Conservation (phyloP, 139 green algal genomes). For the Auxenochlorella protothecoides region DNA sequence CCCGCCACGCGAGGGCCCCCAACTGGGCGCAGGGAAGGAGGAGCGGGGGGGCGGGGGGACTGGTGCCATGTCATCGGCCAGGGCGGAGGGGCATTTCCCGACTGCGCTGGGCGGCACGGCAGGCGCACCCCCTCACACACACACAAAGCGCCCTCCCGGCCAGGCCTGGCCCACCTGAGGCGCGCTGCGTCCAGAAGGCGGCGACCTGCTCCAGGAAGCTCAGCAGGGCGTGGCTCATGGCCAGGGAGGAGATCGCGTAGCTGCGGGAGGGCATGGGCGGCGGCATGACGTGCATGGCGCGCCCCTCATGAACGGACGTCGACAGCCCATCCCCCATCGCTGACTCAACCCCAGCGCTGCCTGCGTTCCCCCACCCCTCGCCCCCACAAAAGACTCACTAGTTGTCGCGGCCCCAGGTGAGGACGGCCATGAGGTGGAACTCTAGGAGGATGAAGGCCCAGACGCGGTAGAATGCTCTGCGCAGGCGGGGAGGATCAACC, state of each 20-base stretch:
- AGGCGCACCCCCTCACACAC: neutral
- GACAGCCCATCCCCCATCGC: too few relatives aligned
- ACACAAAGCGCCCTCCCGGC: neutral
- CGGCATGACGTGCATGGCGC: too few relatives aligned
- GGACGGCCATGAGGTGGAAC: constrained; percentile 44
- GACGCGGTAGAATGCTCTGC: constrained; percentile 43
- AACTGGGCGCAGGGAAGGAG: constrained; percentile 1
- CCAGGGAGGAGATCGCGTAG: constrained; percentile 18
- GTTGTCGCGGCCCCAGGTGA: constrained; percentile 23
- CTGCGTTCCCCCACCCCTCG: too few relatives aligned
- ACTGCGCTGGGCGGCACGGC: neutral
- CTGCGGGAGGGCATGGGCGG: too few relatives aligned
- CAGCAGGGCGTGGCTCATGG: constrained; percentile 18
- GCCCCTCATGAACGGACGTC: too few relatives aligned
- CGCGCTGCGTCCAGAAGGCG: constrained; percentile 25
- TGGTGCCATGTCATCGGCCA: too few relatives aligned
- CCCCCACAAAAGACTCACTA: neutral
- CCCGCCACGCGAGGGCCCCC: constrained; percentile 18
- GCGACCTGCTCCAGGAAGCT: constrained; percentile 26
- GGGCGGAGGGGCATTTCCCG: neutral
- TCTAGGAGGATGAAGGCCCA: constrained; percentile 46
- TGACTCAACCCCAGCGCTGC: too few relatives aligned
- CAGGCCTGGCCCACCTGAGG: neutral
- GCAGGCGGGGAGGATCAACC: constrained; percentile 4
- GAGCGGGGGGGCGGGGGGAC: neutral